phyloP scores from a whole-genome alignment of 2,329 filamentous ascomycete species.

The Zymoseptoria brevis region DNA sequence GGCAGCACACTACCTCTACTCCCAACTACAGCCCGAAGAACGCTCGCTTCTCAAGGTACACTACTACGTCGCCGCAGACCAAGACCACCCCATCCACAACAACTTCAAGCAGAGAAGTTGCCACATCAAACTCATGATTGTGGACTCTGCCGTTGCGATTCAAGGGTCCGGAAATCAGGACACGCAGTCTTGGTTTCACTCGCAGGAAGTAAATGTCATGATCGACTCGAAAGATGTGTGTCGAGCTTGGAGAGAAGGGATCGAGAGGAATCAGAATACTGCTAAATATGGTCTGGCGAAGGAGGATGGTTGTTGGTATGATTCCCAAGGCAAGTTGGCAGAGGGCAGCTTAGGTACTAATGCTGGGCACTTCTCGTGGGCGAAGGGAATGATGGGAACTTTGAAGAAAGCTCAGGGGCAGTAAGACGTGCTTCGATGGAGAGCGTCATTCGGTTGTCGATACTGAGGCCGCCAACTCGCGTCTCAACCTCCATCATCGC shows the following conservation, averaged over 20 bases:
- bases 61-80: constrained; percentile 69
- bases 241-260: constrained; percentile 50
- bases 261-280: constrained; percentile 62
- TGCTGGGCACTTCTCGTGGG: constrained; percentile 18
- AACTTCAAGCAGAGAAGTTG: constrained; percentile 58
- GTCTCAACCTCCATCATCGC: not conserved
- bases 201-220: constrained; percentile 70
- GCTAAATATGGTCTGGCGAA: constrained; percentile 47
- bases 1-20: constrained; percentile 54
- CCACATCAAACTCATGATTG: constrained; percentile 71
- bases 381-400: constrained; percentile 14
- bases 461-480: too few relatives aligned
- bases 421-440: not conserved
- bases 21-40: constrained; percentile 43
- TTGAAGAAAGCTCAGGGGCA: constrained; percentile 15
- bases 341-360: constrained; percentile 38
- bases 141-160: constrained; percentile 60
- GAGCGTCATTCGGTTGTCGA: too few relatives aligned
- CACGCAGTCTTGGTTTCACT: constrained; percentile 72
- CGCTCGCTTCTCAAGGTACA: constrained; percentile 41
- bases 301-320: constrained; percentile 56
- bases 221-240: constrained; percentile 59
- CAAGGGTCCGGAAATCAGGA: constrained; percentile 74
- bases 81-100: constrained; percentile 59
- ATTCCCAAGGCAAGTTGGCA: constrained; percentile 36